These are phyloP conservation scores for Rhodomyrtus psidioides DNA, from an alignment of 441 rosid genomes.

Conservation along the genomic window DNA sequence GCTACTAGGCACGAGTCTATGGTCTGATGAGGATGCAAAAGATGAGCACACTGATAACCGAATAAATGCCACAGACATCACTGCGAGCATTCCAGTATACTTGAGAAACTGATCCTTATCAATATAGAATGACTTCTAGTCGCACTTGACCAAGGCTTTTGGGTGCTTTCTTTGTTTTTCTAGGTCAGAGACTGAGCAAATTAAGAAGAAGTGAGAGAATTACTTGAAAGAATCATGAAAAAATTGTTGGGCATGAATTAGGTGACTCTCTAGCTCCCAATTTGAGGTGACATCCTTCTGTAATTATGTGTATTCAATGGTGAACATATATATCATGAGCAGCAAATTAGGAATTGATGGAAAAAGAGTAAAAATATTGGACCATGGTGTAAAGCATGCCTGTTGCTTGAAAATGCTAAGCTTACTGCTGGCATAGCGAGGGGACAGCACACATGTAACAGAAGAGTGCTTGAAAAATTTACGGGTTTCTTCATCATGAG, in stretches of 20 bases:
- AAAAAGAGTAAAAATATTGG: slow-evolving; percentile 1
- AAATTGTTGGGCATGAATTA: background rate
- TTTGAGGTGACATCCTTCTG: background rate
- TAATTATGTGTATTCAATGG: background rate
- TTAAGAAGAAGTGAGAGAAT: background rate
- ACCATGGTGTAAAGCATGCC: slow-evolving; percentile 54
- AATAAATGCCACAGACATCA: background rate
- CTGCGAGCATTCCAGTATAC: background rate
- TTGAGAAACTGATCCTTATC: background rate
- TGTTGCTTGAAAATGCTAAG: slow-evolving; percentile 93
- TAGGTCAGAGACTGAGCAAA: background rate
- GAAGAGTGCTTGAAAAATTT: slow-evolving; percentile 88
- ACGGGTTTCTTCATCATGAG: slow-evolving; percentile 86
- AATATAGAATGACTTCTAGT: background rate
- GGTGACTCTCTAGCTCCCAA: background rate
- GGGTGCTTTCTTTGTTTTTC: background rate
- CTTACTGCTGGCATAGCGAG: slow-evolving; percentile 94
- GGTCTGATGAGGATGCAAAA: background rate
- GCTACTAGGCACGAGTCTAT: background rate
- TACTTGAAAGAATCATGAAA: background rate
- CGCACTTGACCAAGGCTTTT: background rate
- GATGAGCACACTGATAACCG: background rate
- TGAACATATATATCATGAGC: background rate
- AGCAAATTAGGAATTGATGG: background rate
- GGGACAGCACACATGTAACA: slow-evolving; percentile 71